phyloP scores from a whole-genome alignment of 1,284 basidiomycete species.

The Boletellus deceptivus region DNA sequence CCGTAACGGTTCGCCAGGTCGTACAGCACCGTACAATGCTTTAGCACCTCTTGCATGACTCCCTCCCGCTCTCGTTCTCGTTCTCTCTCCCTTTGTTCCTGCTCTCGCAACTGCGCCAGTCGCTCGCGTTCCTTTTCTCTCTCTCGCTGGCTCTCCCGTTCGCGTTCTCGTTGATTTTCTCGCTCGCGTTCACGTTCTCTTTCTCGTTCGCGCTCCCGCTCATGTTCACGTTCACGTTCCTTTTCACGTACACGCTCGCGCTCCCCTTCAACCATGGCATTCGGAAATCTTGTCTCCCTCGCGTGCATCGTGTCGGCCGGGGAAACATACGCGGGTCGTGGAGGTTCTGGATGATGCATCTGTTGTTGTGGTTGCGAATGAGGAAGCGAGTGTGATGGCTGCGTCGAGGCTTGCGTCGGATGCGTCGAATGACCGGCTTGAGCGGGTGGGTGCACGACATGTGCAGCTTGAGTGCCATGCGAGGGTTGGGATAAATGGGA shows the following conservation, averaged over 20 bases:
- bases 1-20: conserved; percentile 65
- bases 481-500: conserved; percentile 21
- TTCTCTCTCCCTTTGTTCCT: conserved; percentile 23
- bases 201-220: conserved; percentile 24
- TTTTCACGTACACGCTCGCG: conserved; percentile 21
- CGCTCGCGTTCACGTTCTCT: conserved; percentile 28
- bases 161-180: conserved; percentile 32
- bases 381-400: conserved; percentile 18
- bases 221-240: conserved; percentile 24
- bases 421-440: conserved; percentile 21
- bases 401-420: conserved; percentile 15
- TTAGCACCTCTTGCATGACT: conserved; percentile 48
- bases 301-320: conserved; percentile 30
- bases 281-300: conserved; percentile 23
- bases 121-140: conserved; percentile 27
- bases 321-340: conserved; percentile 28
- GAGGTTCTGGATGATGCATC: conserved; percentile 26
- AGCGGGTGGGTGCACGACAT: conserved; percentile 10
- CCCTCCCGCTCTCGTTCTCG: conserved; percentile 29
- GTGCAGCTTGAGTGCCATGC: conserved; percentile 13
- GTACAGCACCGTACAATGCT: conserved; percentile 59
- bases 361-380: conserved; percentile 29
- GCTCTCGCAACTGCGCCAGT: conserved; percentile 23
- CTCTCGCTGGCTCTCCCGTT: conserved; percentile 25
- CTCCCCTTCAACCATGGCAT: conserved; percentile 14